phyloP scores from a whole-genome alignment of 2,329 filamentous ascomycete genomes.

The Penicillium sumatraense region DNA sequence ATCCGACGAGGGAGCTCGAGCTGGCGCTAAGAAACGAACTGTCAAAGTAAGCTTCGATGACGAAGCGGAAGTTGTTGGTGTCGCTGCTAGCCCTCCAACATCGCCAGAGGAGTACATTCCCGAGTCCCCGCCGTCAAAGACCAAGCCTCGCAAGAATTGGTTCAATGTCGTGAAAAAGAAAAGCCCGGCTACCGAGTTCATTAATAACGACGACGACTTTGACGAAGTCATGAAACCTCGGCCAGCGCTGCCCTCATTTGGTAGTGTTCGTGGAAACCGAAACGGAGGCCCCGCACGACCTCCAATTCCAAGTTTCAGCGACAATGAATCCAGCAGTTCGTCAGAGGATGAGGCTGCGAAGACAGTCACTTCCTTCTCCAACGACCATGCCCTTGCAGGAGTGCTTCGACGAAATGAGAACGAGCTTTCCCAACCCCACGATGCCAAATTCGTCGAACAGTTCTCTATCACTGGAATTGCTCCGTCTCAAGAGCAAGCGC shows the following conservation, averaged over 20 bases:
- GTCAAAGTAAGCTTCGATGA: conserved; percentile 72
- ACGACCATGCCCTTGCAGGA: conserved; percentile 57
- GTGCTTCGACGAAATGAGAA: conserved; percentile 49
- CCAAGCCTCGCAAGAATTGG: conserved; percentile 39
- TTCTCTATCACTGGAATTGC: conserved; percentile 14
- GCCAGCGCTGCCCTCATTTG: conserved; percentile 64
- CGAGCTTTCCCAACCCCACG: conserved; percentile 7
- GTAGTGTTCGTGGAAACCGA: conserved; percentile 61
- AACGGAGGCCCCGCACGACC: conserved; percentile 30
- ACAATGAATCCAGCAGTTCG: conserved; percentile 38
- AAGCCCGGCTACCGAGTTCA: conserved; percentile 27
- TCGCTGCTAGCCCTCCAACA: conserved; percentile 46
- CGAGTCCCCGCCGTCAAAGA: conserved; percentile 41
- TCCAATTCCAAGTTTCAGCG: conserved; percentile 28
- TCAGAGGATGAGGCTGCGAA: conserved; percentile 52
- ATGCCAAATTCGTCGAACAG: conserved; percentile 17
- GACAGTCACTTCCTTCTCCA: conserved; percentile 47
- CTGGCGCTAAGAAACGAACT: conserved; percentile 56
- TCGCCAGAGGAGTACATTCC: conserved; percentile 44
- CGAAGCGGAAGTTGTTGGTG: conserved; percentile 54
- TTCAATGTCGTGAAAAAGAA: conserved; percentile 43
- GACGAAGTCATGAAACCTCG: conserved; percentile 63
- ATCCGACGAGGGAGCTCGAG: conserved; percentile 48
- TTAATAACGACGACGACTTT: conserved; percentile 52
- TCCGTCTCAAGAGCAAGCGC: not conserved